Percentiles rank a stretch among this genome's conserved stretches.
Conservation (phyloP, 2,329 filamentous ascomycete genomes). For the Fusarium bulbicola region DNA sequence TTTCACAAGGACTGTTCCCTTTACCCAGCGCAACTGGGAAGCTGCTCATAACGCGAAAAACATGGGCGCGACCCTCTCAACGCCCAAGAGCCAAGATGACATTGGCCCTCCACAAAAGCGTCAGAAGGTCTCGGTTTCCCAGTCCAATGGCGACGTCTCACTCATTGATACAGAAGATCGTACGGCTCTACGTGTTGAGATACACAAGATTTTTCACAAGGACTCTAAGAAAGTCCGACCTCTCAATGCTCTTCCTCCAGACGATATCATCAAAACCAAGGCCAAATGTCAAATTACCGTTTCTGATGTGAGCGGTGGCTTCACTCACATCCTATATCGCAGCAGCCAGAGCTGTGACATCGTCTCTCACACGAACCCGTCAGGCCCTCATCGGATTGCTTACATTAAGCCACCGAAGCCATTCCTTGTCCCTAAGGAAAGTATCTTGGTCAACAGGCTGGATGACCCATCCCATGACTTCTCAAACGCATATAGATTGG, state of each 20-base stretch:
- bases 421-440: slow-evolving; percentile 62
- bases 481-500: slow-evolving; percentile 60
- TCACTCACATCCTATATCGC: slow-evolving; percentile 58
- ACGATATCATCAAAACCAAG: slow-evolving; percentile 45
- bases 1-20: slow-evolving; percentile 60
- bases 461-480: slow-evolving; percentile 59
- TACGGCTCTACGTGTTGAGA: slow-evolving; percentile 60
- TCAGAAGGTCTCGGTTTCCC: slow-evolving; percentile 57
- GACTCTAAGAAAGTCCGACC: slow-evolving; percentile 52
- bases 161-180: slow-evolving; percentile 45
- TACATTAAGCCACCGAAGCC: slow-evolving; percentile 59
- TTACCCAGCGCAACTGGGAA: slow-evolving; percentile 65
- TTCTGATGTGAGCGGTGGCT: slow-evolving; percentile 47
- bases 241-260: slow-evolving; percentile 42
- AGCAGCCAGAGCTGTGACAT: slow-evolving; percentile 65
- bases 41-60: slow-evolving; percentile 56
- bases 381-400: slow-evolving; percentile 56
- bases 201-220: slow-evolving; percentile 62
- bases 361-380: slow-evolving; percentile 58
- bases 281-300: slow-evolving; percentile 52
- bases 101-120: slow-evolving; percentile 58
- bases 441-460: slow-evolving; percentile 58
- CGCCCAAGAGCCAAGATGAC: slow-evolving; percentile 48
- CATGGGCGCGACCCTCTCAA: slow-evolving; percentile 51
- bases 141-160: slow-evolving; percentile 44